Conservation (phyloP, 768 basidiomycete species). For the Lactarius akahatsu region DNA sequence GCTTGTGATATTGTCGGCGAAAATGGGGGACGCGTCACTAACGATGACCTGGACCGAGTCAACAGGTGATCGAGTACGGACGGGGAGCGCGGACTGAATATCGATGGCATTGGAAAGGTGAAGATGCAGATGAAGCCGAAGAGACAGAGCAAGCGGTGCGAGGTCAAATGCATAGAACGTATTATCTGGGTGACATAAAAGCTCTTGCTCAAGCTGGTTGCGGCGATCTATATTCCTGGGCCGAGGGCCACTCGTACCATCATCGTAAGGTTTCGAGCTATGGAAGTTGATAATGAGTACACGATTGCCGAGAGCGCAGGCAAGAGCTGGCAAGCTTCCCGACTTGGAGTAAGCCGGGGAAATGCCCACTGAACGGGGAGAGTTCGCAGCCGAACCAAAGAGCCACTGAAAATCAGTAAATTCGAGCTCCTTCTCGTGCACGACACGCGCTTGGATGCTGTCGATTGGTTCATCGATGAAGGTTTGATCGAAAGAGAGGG, state of each 20-base stretch:
- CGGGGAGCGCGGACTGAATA: slow-evolving; percentile 51
- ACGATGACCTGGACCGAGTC: slow-evolving; percentile 41
- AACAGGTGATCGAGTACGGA: slow-evolving; percentile 41
- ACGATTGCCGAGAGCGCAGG: slow-evolving; percentile 41
- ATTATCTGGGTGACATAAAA: slow-evolving; percentile 47
- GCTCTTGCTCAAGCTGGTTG: slow-evolving; percentile 39
- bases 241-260: slow-evolving; percentile 1
- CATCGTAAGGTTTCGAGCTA: background rate
- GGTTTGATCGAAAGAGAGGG: slow-evolving; percentile 28
- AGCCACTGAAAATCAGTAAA: slow-evolving; percentile 27
- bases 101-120: slow-evolving; percentile 53
- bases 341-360: slow-evolving; percentile 48
- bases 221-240: slow-evolving; percentile 30
- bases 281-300: slow-evolving; percentile 32
- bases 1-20: slow-evolving; percentile 29
- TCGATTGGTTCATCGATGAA: slow-evolving; percentile 33
- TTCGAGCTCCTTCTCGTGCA: slow-evolving; percentile 31
- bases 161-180: slow-evolving; percentile 57
- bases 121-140: slow-evolving; percentile 45
- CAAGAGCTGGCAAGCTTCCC: slow-evolving; percentile 47
- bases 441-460: slow-evolving; percentile 28
- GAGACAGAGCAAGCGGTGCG: slow-evolving; percentile 47
- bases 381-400: slow-evolving; percentile 23
- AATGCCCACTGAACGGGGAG: slow-evolving; percentile 43
- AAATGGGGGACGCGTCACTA: slow-evolving; percentile 24